Conservation (phyloP, 805 yeast species). For the Wickerhamomyces bovis region DNA sequence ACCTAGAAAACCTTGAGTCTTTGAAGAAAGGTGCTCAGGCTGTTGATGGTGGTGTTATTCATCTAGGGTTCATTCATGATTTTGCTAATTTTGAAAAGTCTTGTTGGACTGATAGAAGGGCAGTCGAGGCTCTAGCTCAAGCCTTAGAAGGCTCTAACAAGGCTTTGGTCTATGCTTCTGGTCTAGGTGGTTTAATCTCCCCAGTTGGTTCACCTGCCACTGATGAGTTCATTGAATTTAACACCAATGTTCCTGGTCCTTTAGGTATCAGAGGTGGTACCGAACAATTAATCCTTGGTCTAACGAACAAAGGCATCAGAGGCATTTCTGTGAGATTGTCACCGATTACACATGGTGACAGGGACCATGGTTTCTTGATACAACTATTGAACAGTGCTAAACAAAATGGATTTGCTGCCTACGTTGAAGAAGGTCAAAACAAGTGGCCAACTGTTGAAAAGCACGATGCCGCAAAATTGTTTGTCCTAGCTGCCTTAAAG, state of each 20-base stretch:
- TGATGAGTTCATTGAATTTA: constrained; percentile 5
- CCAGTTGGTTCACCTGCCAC: constrained; percentile 7
- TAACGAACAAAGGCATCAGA: constrained; percentile 24
- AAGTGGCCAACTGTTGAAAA: constrained; percentile 26
- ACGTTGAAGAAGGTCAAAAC: constrained; percentile 18
- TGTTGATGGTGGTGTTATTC: constrained; percentile 33
- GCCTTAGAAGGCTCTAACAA: constrained; percentile 27
- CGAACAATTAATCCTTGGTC: constrained; percentile 14
- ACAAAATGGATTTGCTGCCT: constrained; percentile 27
- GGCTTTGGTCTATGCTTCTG: constrained; percentile 24
- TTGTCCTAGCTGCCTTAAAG: constrained; percentile 23
- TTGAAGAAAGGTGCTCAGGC: constrained; percentile 24
- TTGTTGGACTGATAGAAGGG: constrained; percentile 22
- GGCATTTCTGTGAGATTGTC: constrained; percentile 25
- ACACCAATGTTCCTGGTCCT: background rate
- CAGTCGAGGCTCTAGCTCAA: constrained; percentile 24
- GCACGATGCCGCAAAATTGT: constrained; percentile 30
- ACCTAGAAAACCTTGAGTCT: constrained; percentile 23
- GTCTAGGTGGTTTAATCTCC: constrained; percentile 11
- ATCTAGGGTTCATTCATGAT: constrained; percentile 31
- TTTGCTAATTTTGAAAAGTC: constrained; percentile 18
- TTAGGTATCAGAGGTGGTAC: constrained; percentile 7
- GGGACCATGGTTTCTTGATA: constrained; percentile 24
- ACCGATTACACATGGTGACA: constrained; percentile 32
- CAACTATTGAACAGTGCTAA: constrained; percentile 24